Evolutionary conservation across 2,329 filamentous ascomycete species (phyloP), one percentile per base, ranked within the genome.

Genomic region (Aspergillus ibericus): DNA sequence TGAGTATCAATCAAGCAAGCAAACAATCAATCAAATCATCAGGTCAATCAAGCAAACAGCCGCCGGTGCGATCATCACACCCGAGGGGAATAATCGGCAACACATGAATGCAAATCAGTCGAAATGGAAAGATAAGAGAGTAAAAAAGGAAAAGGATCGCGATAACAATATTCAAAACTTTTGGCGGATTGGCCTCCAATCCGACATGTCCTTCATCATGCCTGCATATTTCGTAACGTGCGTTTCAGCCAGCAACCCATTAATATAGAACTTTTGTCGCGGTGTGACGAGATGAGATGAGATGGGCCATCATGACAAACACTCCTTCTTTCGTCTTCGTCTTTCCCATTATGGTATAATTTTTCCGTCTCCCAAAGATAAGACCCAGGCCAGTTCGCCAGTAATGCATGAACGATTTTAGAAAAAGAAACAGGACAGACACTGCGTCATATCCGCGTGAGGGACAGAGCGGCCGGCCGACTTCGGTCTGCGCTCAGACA

Each of bases 371-470:
- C 57, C 58, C 59, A 58, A 59, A 57, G 56, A 56, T 56, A 59
- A 63, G 53, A 62, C 55, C 60, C 58, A 55, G 60, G 59, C 59
- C 64, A 57, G 50, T 67, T 66, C 66, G 66, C 66, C 66, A 56
- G 50, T 53, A 63, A 67, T 67, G 65, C 65, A 63, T 60, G 50
- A 59, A 56, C 54, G 34, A 59, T 60, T 49, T 53, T 54, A 59
- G 25, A 25, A 47, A 53, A 47, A 50, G 40, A 44, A 25, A 53
- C 56, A 49, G 55, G 51, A 55, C 22, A n/a, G n/a, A 42, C 53
- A 42, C 20, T 52, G 56, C 25, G 29, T 18, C 40, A 25, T n/a
- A 48, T 32, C n/a, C 25, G 44, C 53, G 36, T 29, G 44, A 48
- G 44, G 20, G n/a, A 48, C 44, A 29, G 25, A 7, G 16, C n/a